Percentiles rank a stretch among this genome's conserved stretches.
Evolutionary conservation across 2,329 filamentous ascomycete genomes (phyloP).

Genomic region (Chrysoporthe cubensis): DNA sequence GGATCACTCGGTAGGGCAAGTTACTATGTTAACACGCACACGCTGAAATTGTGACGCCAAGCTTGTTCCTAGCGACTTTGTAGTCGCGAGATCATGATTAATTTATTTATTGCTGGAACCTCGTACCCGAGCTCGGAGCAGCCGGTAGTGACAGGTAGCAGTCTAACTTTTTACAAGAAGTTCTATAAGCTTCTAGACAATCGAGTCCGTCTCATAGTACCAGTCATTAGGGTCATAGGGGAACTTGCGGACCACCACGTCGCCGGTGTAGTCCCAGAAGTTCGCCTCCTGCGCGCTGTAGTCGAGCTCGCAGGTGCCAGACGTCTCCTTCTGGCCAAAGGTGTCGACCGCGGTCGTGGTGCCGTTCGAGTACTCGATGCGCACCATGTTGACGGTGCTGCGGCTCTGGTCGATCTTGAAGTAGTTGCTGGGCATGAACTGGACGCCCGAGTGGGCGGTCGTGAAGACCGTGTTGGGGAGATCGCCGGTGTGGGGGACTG

Average conservation of each 20-base stretch:
- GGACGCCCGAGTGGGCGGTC: conserved; percentile 48
- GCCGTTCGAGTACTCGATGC: conserved; percentile 42
- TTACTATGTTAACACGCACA: no score
- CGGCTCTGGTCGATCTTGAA: conserved; percentile 44
- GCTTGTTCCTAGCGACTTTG: no score
- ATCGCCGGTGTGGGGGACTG: conserved; percentile 48
- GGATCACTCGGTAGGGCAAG: no score
- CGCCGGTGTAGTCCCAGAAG: conserved; percentile 38
- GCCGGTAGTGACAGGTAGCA: not conserved
- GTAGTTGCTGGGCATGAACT: conserved; percentile 51
- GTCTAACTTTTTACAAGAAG: not conserved
- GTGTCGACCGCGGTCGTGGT: conserved; percentile 35
- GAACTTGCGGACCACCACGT: conserved; percentile 43
- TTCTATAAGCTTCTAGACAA: conserved; percentile 26
- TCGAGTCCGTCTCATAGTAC: conserved; percentile 39
- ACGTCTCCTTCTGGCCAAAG: conserved; percentile 38
- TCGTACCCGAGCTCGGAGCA: no score
- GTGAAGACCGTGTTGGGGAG: conserved; percentile 49
- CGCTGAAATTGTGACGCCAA: no score
- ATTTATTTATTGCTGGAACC: no score
- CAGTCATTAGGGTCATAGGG: conserved; percentile 43
- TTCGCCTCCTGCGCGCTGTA: conserved; percentile 34
- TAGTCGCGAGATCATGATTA: no score
- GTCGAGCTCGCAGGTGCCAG: conserved; percentile 35
- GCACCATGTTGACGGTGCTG: conserved; percentile 45